phyloP scores from a whole-genome alignment of 306 rosid species.

The Castanopsis chinensis region DNA sequence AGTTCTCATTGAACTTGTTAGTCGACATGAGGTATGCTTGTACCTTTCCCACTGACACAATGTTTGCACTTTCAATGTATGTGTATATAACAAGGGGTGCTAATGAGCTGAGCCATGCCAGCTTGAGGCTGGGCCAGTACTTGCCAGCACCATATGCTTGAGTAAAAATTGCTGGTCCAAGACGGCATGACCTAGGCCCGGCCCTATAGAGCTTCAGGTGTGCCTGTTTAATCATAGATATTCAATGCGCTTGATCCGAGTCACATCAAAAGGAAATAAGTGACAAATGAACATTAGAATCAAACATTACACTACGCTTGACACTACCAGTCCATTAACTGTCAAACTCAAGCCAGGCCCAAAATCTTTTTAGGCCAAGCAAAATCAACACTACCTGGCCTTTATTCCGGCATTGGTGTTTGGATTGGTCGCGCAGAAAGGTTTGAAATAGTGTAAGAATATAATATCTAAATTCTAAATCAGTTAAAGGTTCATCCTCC shows the following conservation, averaged over 20 bases:
- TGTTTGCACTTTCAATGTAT: background rate
- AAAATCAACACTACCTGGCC: background rate
- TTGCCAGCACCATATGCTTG: background rate
- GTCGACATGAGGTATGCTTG: conserved; percentile 83
- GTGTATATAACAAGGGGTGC: background rate
- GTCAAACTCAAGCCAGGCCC: background rate
- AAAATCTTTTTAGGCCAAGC: background rate
- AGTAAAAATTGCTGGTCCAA: background rate
- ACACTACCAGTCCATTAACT: background rate
- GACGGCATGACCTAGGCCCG: background rate
- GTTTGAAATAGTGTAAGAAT: background rate
- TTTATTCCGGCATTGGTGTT: background rate
- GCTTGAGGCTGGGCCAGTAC: no score
- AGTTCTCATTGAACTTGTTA: conserved; percentile 90
- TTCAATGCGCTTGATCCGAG: background rate
- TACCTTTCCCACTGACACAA: conserved; percentile 9
- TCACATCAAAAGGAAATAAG: background rate
- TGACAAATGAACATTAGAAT: background rate
- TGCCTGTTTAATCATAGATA: background rate
- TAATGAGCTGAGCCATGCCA: background rate
- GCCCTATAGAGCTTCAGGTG: background rate
- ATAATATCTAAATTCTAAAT: background rate
- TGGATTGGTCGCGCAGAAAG: background rate
- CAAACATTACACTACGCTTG: background rate
- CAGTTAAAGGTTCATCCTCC: background rate